Percentiles rank a stretch among this genome's conserved stretches.
Conservation (phyloP, 495 filamentous ascomycete genomes). For the Letharia lupina region DNA sequence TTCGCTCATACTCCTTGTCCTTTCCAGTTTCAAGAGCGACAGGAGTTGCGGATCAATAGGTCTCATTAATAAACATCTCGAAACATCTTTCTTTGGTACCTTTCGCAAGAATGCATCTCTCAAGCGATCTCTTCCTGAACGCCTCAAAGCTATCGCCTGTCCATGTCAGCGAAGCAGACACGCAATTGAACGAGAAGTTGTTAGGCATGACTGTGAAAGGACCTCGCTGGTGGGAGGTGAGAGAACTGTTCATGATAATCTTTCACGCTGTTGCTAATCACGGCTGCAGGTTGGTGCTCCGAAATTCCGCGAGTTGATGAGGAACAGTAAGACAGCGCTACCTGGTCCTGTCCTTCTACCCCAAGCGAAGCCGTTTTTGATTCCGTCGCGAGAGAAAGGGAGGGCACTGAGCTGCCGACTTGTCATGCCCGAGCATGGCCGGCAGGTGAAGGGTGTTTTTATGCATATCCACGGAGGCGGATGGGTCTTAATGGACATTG, state of each 20-base stretch:
- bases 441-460: conserved; percentile 37
- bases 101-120: too few relatives aligned
- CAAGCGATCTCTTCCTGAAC: too few relatives aligned
- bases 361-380: conserved; percentile 31
- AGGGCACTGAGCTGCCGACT: conserved; percentile 42
- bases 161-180: too few relatives aligned
- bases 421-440: conserved; percentile 37
- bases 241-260: background rate
- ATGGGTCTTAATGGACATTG: conserved; percentile 34
- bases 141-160: too few relatives aligned
- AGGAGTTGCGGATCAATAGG: too few relatives aligned
- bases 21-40: too few relatives aligned
- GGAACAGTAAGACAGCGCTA: conserved; percentile 36
- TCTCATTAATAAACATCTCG: too few relatives aligned
- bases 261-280: background rate
- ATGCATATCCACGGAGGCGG: conserved; percentile 51
- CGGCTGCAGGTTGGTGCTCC: conserved; percentile 31
- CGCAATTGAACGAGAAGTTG: background rate
- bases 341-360: conserved; percentile 34
- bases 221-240: conserved; percentile 22
- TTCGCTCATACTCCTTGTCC: too few relatives aligned
- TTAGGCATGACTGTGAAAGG: conserved; percentile 15
- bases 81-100: too few relatives aligned
- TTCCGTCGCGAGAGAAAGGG: conserved; percentile 43
- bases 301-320: conserved; percentile 41